phyloP scores from a whole-genome alignment of 2,329 filamentous ascomycete genomes.

The Epichloe glyceriae region DNA sequence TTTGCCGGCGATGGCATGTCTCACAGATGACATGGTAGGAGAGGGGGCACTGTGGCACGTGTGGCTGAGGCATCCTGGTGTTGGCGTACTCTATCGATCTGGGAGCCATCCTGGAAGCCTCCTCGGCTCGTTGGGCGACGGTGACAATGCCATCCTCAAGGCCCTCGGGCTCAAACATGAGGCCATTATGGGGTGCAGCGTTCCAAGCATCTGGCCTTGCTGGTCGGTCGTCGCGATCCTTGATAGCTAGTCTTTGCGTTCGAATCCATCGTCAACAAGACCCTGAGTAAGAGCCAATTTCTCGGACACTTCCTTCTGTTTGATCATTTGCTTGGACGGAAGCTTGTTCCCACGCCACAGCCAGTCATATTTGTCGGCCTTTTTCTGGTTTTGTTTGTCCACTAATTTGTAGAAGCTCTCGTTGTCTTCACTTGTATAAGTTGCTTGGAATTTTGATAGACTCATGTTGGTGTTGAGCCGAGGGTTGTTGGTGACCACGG shows the following conservation, averaged over 20 bases:
- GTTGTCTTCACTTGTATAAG: slow-evolving; percentile 95
- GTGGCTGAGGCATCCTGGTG: slow-evolving; percentile 55
- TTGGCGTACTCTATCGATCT: slow-evolving; percentile 72
- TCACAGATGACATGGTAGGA: slow-evolving; percentile 72
- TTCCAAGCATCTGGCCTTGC: slow-evolving; percentile 70
- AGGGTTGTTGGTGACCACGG: slow-evolving; percentile 26
- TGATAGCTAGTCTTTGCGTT: slow-evolving; percentile 48
- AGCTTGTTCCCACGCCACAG: slow-evolving; percentile 82
- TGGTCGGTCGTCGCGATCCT: slow-evolving; percentile 56
- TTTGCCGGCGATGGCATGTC: slow-evolving; percentile 68
- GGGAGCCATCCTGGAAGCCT: slow-evolving; percentile 58
- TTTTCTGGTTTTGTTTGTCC: slow-evolving; percentile 80
- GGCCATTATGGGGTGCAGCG: slow-evolving; percentile 57
- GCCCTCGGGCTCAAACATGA: slow-evolving; percentile 75
- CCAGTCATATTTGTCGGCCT: slow-evolving; percentile 76
- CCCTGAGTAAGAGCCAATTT: slow-evolving; percentile 33
- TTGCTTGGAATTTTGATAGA: slow-evolving; percentile 73
- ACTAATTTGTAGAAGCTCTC: slow-evolving; percentile 90
- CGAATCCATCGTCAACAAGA: slow-evolving; percentile 43
- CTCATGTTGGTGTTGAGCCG: slow-evolving; percentile 65
- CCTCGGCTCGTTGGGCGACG: slow-evolving; percentile 53
- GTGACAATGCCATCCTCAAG: slow-evolving; percentile 49
- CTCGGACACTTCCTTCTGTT: slow-evolving; percentile 48
- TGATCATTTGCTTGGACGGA: slow-evolving; percentile 63
- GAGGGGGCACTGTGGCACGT: slow-evolving; percentile 46